Conservation (phyloP, 163 green algal genomes). For the Scenedesmus sp. region DNA sequence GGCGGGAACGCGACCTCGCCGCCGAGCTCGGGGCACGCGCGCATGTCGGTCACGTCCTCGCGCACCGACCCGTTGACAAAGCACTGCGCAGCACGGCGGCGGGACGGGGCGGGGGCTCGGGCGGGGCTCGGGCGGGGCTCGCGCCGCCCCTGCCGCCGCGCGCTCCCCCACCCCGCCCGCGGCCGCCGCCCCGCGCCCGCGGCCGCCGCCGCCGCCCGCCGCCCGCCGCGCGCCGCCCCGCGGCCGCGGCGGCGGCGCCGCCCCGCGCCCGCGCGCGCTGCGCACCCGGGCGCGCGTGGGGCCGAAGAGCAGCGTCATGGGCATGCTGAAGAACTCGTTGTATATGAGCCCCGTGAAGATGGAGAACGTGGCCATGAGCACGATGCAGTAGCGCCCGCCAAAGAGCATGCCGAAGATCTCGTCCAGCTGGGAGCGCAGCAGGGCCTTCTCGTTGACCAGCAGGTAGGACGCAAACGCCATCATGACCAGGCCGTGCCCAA, state of each 20-base stretch:
- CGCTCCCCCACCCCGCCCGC: too few species aligned
- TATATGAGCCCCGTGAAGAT: constrained; percentile 98
- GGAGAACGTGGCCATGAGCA: constrained; percentile 97
- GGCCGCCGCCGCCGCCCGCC: too few species aligned
- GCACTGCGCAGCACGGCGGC: constrained; percentile 27
- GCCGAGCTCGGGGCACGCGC: constrained; percentile 48
- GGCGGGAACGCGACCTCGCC: constrained; percentile 40
- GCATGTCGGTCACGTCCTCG: constrained; percentile 37
- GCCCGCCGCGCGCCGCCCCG: too few species aligned
- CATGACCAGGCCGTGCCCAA: constrained; percentile 96
- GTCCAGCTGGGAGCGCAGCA: constrained; percentile 77
- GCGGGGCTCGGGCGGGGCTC: too few species aligned
- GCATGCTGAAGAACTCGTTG: constrained; percentile 99
- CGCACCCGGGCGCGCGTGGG: constrained; percentile 45
- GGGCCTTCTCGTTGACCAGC: constrained; percentile 88
- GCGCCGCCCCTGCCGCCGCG: too few species aligned
- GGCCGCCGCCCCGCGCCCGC: too few species aligned
- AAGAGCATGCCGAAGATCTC: constrained; percentile 97
- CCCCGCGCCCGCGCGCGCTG: too few species aligned
- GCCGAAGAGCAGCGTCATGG: constrained; percentile 92
- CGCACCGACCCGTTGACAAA: constrained; percentile 16
- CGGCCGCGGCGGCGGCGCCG: too few species aligned
- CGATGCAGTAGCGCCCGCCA: constrained; percentile 95
- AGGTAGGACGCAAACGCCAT: constrained; percentile 83
- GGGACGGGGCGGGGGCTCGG: too few species aligned